Conservation (phyloP, 345 rosid species). For the Populus davidiana region DNA sequence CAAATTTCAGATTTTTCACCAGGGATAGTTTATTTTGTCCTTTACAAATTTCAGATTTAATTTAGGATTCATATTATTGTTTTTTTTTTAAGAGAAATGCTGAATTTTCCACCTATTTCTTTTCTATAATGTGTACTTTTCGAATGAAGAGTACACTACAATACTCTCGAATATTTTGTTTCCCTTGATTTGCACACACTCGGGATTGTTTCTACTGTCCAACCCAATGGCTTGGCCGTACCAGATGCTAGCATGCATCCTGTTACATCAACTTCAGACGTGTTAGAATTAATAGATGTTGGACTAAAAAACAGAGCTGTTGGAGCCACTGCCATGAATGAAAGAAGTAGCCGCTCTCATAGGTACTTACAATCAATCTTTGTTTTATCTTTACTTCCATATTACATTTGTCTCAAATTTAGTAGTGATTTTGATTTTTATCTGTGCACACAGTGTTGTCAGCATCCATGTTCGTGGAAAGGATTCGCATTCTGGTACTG, state of each 20-base stretch:
- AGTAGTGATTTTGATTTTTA: constrained; percentile 7
- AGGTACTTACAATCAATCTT: constrained; percentile 41
- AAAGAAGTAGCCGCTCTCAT: constrained; percentile 96
- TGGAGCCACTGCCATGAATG: constrained; percentile 77
- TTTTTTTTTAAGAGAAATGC: background rate
- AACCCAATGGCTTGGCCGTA: constrained; percentile 70
- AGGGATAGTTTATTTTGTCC: background rate
- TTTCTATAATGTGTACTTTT: constrained; percentile 7
- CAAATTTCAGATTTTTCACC: background rate
- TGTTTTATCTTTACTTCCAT: background rate
- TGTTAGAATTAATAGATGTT: constrained; percentile 60
- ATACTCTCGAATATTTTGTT: constrained; percentile 12
- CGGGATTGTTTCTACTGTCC: constrained; percentile 54
- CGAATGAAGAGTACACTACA: background rate
- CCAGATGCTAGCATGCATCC: constrained; percentile 88
- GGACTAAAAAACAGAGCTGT: constrained; percentile 77
- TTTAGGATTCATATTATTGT: background rate
- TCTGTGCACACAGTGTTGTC: constrained; percentile 55
- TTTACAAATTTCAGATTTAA: background rate
- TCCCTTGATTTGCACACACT: constrained; percentile 75
- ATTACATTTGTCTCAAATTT: background rate
- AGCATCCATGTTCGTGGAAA: constrained; percentile 81
- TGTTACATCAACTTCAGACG: constrained; percentile 70
- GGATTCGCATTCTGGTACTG: constrained; percentile 52
- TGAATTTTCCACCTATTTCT: background rate